Percentiles rank a stretch among this genome's conserved stretches.
phyloP scores from a whole-genome alignment of 768 basidiomycete genomes.

The Hortiboletus campestris region DNA sequence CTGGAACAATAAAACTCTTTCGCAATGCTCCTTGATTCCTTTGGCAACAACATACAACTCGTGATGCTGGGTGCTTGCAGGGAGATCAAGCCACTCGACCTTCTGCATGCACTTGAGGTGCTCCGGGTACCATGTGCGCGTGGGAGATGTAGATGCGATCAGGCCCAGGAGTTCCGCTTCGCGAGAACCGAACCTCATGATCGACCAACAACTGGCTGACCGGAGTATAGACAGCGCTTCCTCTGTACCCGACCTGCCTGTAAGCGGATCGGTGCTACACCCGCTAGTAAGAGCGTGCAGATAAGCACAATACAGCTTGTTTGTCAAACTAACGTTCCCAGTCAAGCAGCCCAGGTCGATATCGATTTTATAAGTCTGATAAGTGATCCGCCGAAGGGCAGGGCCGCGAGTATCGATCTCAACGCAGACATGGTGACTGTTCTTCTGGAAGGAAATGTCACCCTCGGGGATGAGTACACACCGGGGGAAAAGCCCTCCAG shows the following conservation, averaged over 20 bases:
- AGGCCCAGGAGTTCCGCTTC: constrained; percentile 34
- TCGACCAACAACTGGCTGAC: constrained; percentile 40
- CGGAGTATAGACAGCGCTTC: constrained; percentile 40
- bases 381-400: constrained; percentile 11
- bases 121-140: constrained; percentile 39
- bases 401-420: constrained; percentile 7
- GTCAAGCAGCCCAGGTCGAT: constrained; percentile 29
- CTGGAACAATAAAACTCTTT: constrained; percentile 15
- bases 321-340: constrained; percentile 27
- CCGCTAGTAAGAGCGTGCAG: constrained; percentile 45
- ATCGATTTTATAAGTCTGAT: constrained; percentile 33
- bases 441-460: constrained; percentile 12
- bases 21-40: constrained; percentile 31
- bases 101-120: constrained; percentile 11
- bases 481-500: constrained; percentile 11
- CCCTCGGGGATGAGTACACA: constrained; percentile 43
- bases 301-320: constrained; percentile 38
- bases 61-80: constrained; percentile 31
- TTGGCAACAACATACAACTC: constrained; percentile 10
- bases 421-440: constrained; percentile 17
- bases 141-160: constrained; percentile 37
- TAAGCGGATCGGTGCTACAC: constrained; percentile 43
- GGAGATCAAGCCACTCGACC: constrained; percentile 12
- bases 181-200: constrained; percentile 33
- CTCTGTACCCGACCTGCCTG: constrained; percentile 41